Base-by-base conservation (phyloP, 768 basidiomycete genomes). In the Boletales sp. region DNA sequence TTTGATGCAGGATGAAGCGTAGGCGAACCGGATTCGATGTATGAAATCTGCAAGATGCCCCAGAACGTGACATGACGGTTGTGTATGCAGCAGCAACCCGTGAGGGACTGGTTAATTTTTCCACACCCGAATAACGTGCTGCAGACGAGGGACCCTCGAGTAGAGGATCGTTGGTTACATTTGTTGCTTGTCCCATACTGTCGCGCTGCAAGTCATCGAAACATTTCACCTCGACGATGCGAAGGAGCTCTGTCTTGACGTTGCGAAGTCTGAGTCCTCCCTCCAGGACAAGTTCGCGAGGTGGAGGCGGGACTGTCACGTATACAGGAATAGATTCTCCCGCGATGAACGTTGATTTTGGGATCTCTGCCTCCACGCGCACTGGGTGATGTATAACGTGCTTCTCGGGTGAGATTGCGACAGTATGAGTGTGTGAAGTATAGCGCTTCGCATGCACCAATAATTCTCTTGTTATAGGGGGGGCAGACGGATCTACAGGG, bases 31-130 rank as follows among this genome's bases (percentile, higher is more conserved):
- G 77, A 13, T 78, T 79, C 40, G 80, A 76, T 0, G 84, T 80
- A 57, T 96, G 93, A 64, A 96, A 93, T 41, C 92, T 84, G 65
- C 92, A 93, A 17, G 91, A 87, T 38, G 93, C 94, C 41, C 95
- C 95, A 13, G 94, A 93, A 8, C 87, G 81, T 12, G 91, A 84
- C 25, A 97, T 73, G 44, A 85, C 74, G 3, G 77, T 74, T 35
- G 74, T 71, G 56, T 79, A 77, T 37, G 74, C 68, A 15, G 76
- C 69, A 28, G 73, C 72, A 52, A 72, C 72, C 17, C 68, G 54
- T 5, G 54, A 51, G 19, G 73, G 71, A 6, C 72, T 63, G 53
- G 59, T 60, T 21, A 61, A 54, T 46, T 61, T 73, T 62, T 62
- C 70, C 58, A 21, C 48, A 38, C 51, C 43, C 5, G 51, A 61